phyloP scores from a whole-genome alignment of 2,329 filamentous ascomycete genomes.

The Ophiocordyceps robertsii region DNA sequence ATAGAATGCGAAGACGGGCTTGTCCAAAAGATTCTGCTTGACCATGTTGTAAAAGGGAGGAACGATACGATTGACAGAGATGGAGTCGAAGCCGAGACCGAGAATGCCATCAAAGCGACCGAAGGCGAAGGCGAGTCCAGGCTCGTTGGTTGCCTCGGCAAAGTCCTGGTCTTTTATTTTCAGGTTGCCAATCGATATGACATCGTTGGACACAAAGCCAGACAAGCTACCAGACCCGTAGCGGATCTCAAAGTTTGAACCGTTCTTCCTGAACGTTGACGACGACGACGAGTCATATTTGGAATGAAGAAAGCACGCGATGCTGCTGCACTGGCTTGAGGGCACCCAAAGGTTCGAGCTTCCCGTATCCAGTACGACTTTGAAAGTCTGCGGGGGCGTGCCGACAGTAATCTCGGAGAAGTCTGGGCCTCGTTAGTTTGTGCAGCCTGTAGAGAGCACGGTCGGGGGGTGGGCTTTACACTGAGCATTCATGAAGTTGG shows the following conservation, averaged over 20 bases:
- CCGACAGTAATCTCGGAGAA: conserved; percentile 95
- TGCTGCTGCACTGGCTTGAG: conserved; percentile 77
- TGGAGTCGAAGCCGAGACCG: conserved; percentile 85
- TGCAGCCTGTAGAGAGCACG: not conserved
- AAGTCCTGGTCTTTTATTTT: conserved; percentile 84
- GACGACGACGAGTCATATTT: conserved; percentile 92
- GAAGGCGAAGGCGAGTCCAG: conserved; percentile 93
- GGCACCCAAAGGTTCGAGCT: conserved; percentile 99
- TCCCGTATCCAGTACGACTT: conserved; percentile 95
- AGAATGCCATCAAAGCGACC: conserved; percentile 95
- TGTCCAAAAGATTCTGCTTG: conserved; percentile 77
- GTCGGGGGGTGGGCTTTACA: conserved; percentile 45
- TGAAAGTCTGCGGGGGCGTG: conserved; percentile 86
- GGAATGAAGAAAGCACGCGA: conserved; percentile 93
- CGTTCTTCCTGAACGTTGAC: conserved; percentile 88
- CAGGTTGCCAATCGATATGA: conserved; percentile 75
- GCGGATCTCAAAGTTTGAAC: conserved; percentile 78
- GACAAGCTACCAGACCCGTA: conserved; percentile 92
- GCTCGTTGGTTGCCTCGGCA: conserved; percentile 90
- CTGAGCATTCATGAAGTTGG: conserved; percentile 97
- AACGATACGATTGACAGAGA: conserved; percentile 91
- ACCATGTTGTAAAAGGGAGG: conserved; percentile 97
- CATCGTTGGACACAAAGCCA: conserved; percentile 87
- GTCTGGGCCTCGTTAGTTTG: conserved; percentile 38
- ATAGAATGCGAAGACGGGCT: conserved; percentile 94